Evolutionary conservation across 2,329 filamentous ascomycete genomes (phyloP).

Genomic region (Phialophora chinensis): DNA sequence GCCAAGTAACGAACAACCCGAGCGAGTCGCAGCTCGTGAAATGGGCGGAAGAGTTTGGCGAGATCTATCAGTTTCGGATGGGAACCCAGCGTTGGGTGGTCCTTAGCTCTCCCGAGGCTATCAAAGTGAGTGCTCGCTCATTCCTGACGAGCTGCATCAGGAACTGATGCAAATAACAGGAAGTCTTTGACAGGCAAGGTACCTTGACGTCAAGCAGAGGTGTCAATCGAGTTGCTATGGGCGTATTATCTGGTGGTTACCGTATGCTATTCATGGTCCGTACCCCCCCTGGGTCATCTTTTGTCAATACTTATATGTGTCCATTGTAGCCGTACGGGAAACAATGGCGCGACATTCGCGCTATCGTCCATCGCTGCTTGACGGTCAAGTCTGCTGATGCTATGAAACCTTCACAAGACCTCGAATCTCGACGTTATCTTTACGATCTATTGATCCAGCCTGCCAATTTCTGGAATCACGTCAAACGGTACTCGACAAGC

Average conservation of each 20-base stretch:
- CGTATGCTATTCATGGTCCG: conserved; percentile 25
- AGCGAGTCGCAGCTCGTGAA: conserved; percentile 28
- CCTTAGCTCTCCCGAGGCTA: conserved; percentile 19
- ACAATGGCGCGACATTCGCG: conserved; percentile 15
- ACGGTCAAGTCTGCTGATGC: conserved; percentile 16
- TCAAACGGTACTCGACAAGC: conserved; percentile 12
- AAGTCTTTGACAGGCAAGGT: conserved; percentile 14
- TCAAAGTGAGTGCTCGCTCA: conserved; percentile 11
- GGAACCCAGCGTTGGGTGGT: conserved; percentile 29
- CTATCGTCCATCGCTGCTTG: conserved; percentile 17
- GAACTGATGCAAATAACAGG: not conserved
- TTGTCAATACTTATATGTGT: not conserved
- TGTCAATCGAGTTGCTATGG: conserved; percentile 14
- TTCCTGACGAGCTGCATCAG: conserved; percentile 1
- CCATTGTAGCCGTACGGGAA: conserved; percentile 13
- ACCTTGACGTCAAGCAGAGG: conserved; percentile 14
- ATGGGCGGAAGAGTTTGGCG: conserved; percentile 33
- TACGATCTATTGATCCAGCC: conserved; percentile 13
- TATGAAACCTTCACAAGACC: conserved; percentile 18
- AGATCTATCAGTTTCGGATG: conserved; percentile 30
- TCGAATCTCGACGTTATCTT: conserved; percentile 13
- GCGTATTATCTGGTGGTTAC: conserved; percentile 20
- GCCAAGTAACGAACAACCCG: conserved; percentile 18
- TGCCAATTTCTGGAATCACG: conserved; percentile 13
- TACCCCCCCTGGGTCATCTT: not conserved